Evolutionary conservation across 73 alveolate species (phyloP), one percentile per base, ranked within the genome.

Genomic region (Symbiodinium pilosum): DNA sequence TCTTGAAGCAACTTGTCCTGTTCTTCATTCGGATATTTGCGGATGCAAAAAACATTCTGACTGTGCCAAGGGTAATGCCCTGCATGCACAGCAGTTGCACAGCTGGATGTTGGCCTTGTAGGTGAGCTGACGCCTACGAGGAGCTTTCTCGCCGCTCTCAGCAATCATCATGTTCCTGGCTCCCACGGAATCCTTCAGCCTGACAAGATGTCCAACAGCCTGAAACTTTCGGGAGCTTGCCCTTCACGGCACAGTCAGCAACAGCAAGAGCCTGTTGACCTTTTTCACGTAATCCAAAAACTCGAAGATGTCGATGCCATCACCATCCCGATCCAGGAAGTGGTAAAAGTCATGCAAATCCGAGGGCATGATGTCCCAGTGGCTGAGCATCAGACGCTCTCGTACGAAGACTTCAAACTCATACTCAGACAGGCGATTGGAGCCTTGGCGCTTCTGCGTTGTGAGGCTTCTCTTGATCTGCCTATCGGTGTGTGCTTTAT

Each of bases 361-460:
- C 34, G 38, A 26, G 42, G 86, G 51, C 95, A 87, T 87, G 68
- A 87, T 73, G 38, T 87, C 95, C 95, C 95, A 87, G 71, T 87
- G 95, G 42, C 86, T 54, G 59, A 87, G 43, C 68, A 36, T 71
- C 69, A 87, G 68, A 38, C 68, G 64, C 7, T 28, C 68, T 38
- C 95, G 95, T 30, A 87, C 69, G 21, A 87, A 87, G 68, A 54
- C 95, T 44, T 87, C 95, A 86, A 87, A 87, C 95, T 87, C 95
- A 39, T 54, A 87, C 87, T 36, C 87, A 8, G 87, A 77, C 52
- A 77, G 14, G 40, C 52, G 52, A 30, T 30, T 77, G 26, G 92
- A 47, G 41, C 32, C 69, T 26, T 24, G 8, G 43, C 41, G n/a
- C n/a, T n/a, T n/a, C n/a, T n/a, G n/a, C n/a, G n/a, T n/a, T n/a